These are phyloP conservation scores for Penicillium sp. DNA, from an alignment of 2,329 filamentous ascomycete species.

Conservation along the genomic window DNA sequence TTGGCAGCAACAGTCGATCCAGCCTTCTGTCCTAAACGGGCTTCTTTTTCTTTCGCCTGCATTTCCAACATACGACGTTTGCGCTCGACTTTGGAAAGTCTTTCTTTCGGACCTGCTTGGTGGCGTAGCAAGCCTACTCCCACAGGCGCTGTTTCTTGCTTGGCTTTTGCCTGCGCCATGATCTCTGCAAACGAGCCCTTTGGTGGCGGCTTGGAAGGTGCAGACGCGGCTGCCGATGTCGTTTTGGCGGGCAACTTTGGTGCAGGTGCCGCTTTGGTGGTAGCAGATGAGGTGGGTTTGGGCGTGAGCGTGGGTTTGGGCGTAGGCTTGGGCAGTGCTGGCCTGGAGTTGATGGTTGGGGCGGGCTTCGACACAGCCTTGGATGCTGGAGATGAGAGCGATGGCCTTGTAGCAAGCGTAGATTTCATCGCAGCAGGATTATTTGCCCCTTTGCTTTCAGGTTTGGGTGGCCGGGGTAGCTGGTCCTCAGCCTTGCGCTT, in stretches of 20 bases:
- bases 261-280: constrained; percentile 20
- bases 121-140: constrained; percentile 57
- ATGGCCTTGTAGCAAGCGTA: constrained; percentile 17
- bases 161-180: constrained; percentile 58
- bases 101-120: constrained; percentile 54
- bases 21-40: constrained; percentile 32
- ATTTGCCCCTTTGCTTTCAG: constrained; percentile 22
- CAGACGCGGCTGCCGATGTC: background rate
- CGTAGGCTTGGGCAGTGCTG: constrained; percentile 20
- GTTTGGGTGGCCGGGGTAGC: constrained; percentile 31
- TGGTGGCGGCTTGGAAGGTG: constrained; percentile 48
- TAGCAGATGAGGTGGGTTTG: constrained; percentile 18
- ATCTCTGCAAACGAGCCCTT: constrained; percentile 61
- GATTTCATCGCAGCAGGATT: constrained; percentile 19
- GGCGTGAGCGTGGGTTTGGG: constrained; percentile 19
- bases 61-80: constrained; percentile 45
- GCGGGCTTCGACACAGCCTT: constrained; percentile 21
- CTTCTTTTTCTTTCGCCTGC: constrained; percentile 42
- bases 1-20: constrained; percentile 20
- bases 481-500: constrained; percentile 49
- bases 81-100: constrained; percentile 56
- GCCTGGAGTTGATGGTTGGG: constrained; percentile 7
- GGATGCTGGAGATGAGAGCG: constrained; percentile 15
- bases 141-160: constrained; percentile 47
- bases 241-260: constrained; percentile 20